A percentile compares a stretch with the other conserved stretches of the same genome.
These are phyloP conservation scores for Paramicrosporidium saccamoebae DNA, from an alignment of 371 early-diverging fungal species.

Conservation along the genomic window DNA sequence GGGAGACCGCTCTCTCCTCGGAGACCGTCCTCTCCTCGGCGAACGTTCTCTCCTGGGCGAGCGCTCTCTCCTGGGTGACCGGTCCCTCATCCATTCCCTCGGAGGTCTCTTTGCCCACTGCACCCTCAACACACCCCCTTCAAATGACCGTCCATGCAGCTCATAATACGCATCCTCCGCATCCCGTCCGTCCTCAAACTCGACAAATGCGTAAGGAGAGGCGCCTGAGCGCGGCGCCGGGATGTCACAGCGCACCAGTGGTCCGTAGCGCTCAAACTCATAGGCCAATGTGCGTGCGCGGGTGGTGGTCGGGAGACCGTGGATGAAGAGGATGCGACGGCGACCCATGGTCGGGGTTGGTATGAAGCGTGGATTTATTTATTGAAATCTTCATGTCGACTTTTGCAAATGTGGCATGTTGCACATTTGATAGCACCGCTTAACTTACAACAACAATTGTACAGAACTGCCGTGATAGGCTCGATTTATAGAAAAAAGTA, in stretches of 20 bases:
- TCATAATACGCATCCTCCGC: conserved; percentile 58
- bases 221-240: conserved; percentile 10
- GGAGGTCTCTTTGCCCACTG: conserved; percentile 41
- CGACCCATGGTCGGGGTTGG: too few species aligned
- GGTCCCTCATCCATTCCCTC: conserved; percentile 2
- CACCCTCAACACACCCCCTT: conserved; percentile 33
- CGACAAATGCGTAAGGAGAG: conserved; percentile 51
- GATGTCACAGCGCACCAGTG: conserved; percentile 26
- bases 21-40: too few species aligned
- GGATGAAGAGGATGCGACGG: conserved; percentile 19
- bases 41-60: background rate
- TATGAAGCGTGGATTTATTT: too few species aligned
- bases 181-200: conserved; percentile 54
- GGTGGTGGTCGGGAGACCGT: conserved; percentile 12
- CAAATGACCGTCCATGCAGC: conserved; percentile 45
- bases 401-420: too few species aligned
- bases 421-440: too few species aligned
- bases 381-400: too few species aligned
- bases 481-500: too few species aligned
- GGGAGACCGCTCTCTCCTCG: too few species aligned
- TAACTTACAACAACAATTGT: too few species aligned
- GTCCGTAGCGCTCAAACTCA: conserved; percentile 23
- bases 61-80: background rate
- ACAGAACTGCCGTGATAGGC: too few species aligned
- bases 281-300: conserved; percentile 19